These are phyloP conservation scores for Penicillium lividum DNA, from an alignment of 495 filamentous ascomycete genomes.

Conservation along the genomic window DNA sequence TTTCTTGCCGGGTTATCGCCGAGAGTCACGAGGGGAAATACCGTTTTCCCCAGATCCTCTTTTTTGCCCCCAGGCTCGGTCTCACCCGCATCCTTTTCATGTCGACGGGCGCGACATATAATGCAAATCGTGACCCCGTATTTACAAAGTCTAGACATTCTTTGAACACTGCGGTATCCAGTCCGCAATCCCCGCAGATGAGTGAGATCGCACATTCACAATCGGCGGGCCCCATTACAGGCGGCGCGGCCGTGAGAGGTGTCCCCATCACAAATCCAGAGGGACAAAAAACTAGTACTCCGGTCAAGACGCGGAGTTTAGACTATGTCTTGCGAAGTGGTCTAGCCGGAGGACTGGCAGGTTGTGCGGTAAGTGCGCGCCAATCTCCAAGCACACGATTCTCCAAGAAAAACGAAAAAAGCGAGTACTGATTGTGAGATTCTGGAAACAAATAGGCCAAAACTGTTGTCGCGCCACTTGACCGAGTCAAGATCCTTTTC, in stretches of 20 bases:
- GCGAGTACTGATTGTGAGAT: not conserved
- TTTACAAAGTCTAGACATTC: conserved; percentile 3
- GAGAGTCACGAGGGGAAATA: conserved; percentile 32
- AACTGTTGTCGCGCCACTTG: conserved; percentile 91
- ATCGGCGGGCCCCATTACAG: conserved; percentile 28
- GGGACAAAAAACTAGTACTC: conserved; percentile 20
- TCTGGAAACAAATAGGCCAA: conserved; percentile 66
- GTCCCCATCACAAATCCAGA: conserved; percentile 12
- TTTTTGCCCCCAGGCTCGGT: conserved; percentile 19
- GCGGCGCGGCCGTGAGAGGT: conserved; percentile 17
- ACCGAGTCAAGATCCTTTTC: conserved; percentile 98
- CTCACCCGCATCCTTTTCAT: conserved; percentile 21
- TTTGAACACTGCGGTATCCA: conserved; percentile 18
- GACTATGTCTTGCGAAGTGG: conserved; percentile 83
- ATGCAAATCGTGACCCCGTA: conserved; percentile 28
- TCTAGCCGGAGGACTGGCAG: conserved; percentile 83
- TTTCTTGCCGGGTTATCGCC: conserved; percentile 29
- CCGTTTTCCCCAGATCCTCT: conserved; percentile 27
- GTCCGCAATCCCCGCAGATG: conserved; percentile 35
- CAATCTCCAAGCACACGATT: not conserved
- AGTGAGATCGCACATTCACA: conserved; percentile 34
- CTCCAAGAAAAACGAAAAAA: not conserved
- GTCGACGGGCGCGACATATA: conserved; percentile 32
- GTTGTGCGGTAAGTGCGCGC: conserved; percentile 68
- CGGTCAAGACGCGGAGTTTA: conserved; percentile 66